phyloP scores from a whole-genome alignment of 108 stramenopile species.

The Nitzschia sp. region DNA sequence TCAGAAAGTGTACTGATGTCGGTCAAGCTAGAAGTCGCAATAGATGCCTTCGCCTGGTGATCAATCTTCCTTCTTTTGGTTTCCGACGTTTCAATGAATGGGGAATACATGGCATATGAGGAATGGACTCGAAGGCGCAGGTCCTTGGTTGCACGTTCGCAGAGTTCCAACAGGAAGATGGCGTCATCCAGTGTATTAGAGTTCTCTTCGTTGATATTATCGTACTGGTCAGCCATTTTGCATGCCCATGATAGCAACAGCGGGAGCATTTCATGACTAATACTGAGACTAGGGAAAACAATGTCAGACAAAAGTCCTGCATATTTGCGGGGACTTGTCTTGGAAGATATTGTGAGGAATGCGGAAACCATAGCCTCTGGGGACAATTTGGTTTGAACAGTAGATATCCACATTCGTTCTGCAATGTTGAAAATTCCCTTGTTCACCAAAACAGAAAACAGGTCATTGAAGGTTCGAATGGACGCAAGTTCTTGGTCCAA shows the following conservation, averaged over 20 bases:
- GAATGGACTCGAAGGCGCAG: conserved; percentile 37
- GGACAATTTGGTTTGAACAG: conserved; percentile 35
- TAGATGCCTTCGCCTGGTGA: neutral
- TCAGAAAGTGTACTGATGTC: conserved; percentile 2
- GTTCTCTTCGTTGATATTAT: conserved; percentile 37
- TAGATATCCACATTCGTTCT: conserved; percentile 47
- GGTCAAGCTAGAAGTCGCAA: neutral
- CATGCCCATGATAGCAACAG: conserved; percentile 64
- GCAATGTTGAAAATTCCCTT: conserved; percentile 48
- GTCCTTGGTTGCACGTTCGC: conserved; percentile 37
- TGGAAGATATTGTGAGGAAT: conserved; percentile 43
- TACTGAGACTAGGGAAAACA: conserved; percentile 61
- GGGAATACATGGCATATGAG: conserved; percentile 42
- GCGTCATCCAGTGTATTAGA: conserved; percentile 51
- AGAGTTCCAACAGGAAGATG: conserved; percentile 55
- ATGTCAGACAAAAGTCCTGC: conserved; percentile 49
- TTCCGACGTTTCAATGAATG: conserved; percentile 38
- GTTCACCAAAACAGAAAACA: conserved; percentile 25
- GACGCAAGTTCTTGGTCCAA: conserved; percentile 10
- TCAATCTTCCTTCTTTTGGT: conserved; percentile 14
- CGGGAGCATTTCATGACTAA: conserved; percentile 61
- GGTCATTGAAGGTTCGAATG: conserved; percentile 21
- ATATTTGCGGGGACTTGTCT: conserved; percentile 55
- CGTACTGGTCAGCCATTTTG: conserved; percentile 66
- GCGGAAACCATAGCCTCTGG: conserved; percentile 47